A percentile compares a stretch with the other conserved stretches of the same genome.
These are phyloP conservation scores for Zhuliangozyma blackwelliae DNA, from an alignment of 1,139 yeast genomes.

Conservation along the genomic window DNA sequence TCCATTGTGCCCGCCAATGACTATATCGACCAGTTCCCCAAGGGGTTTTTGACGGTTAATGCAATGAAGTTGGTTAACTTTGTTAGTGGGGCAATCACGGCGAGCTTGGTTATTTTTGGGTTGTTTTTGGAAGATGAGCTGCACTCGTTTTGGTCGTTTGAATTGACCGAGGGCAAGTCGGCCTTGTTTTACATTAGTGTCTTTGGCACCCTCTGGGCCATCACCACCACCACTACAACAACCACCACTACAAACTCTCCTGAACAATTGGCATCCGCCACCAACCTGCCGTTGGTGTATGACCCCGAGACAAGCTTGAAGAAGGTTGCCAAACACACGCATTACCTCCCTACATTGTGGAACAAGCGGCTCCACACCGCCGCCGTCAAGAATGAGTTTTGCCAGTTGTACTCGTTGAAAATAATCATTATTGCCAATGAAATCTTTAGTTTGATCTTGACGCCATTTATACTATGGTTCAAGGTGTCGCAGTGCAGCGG, in stretches of 20 bases:
- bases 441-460: constrained; percentile 70
- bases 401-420: constrained; percentile 70
- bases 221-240: constrained; percentile 35
- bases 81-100: constrained; percentile 82
- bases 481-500: constrained; percentile 71
- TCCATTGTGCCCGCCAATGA: constrained; percentile 77
- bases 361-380: constrained; percentile 78
- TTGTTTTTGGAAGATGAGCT: constrained; percentile 79
- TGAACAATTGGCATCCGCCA: too few relatives aligned
- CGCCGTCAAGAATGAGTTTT: constrained; percentile 77
- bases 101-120: constrained; percentile 79
- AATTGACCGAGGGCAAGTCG: constrained; percentile 74
- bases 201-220: constrained; percentile 79
- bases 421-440: constrained; percentile 73
- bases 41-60: constrained; percentile 55
- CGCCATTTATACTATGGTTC: constrained; percentile 87
- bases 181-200: constrained; percentile 83
- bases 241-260: constrained; percentile 1
- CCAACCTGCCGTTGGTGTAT: constrained; percentile 45
- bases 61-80: constrained; percentile 66
- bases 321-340: constrained; percentile 81
- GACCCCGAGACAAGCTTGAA: constrained; percentile 86
- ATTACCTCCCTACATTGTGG: constrained; percentile 86
- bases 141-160: constrained; percentile 78
- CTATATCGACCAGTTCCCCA: constrained; percentile 89